Conservation (phyloP, 139 green algal species). For the Coelastrella sp. region DNA sequence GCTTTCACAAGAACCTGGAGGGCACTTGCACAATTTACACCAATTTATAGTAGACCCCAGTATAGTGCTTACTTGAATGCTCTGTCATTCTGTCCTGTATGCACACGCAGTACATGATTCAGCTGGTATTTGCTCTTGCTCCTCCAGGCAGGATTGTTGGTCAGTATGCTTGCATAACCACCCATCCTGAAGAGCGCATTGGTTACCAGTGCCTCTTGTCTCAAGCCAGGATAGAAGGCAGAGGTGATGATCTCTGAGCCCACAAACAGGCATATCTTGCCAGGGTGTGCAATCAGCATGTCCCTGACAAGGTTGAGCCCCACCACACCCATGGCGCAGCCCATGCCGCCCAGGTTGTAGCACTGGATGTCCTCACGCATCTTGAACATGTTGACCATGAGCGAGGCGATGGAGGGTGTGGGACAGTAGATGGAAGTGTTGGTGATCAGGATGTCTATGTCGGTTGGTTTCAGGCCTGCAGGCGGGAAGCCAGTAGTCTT, state of each 20-base stretch:
- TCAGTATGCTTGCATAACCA: slow-evolving; percentile 68
- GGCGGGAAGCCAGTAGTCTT: no score
- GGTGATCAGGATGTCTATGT: slow-evolving; percentile 70
- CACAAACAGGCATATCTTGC: slow-evolving; percentile 50
- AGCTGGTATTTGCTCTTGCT: slow-evolving; percentile 67
- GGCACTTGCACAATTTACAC: neutral
- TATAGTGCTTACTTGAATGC: slow-evolving; percentile 55
- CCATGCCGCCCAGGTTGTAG: slow-evolving; percentile 86
- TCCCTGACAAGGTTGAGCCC: slow-evolving; percentile 78
- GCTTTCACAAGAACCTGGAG: neutral
- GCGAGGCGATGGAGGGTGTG: slow-evolving; percentile 75
- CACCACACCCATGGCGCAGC: slow-evolving; percentile 83
- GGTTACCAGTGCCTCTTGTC: slow-evolving; percentile 60
- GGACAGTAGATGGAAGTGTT: slow-evolving; percentile 80
- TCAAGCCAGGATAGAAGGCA: slow-evolving; percentile 50
- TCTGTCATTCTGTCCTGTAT: slow-evolving; percentile 57
- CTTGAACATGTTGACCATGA: slow-evolving; percentile 82
- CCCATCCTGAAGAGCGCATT: slow-evolving; percentile 73
- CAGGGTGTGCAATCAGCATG: slow-evolving; percentile 40
- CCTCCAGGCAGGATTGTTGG: slow-evolving; percentile 68
- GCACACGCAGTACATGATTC: slow-evolving; percentile 55
- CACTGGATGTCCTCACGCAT: slow-evolving; percentile 77
- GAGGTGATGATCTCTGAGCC: slow-evolving; percentile 43
- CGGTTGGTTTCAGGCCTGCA: slow-evolving; percentile 50
- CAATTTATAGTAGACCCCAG: neutral